phyloP scores from a whole-genome alignment of 768 basidiomycete species.

The Dendrothele bispora region DNA sequence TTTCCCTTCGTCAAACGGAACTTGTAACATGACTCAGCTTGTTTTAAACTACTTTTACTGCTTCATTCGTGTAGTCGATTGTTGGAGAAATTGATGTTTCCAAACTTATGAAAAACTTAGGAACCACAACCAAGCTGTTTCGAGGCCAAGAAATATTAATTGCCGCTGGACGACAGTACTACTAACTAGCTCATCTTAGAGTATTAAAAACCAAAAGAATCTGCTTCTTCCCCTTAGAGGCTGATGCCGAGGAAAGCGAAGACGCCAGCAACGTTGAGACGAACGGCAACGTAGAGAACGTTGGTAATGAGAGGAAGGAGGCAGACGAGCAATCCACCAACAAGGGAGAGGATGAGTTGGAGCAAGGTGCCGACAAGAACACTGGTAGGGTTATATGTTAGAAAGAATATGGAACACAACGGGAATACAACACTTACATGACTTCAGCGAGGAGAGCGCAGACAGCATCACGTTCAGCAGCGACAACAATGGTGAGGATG shows the following conservation, averaged over 20 bases:
- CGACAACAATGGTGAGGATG: conserved; percentile 3
- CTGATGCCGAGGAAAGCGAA: conserved; percentile 1
- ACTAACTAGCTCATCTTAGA: too few relatives aligned
- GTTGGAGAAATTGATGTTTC: too few relatives aligned
- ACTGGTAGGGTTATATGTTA: neutral
- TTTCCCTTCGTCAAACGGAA: too few relatives aligned
- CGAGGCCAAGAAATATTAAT: too few relatives aligned
- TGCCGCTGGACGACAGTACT: too few relatives aligned
- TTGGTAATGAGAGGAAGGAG: conserved; percentile 8
- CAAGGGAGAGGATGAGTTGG: conserved; percentile 6
- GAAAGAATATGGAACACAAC: neutral
- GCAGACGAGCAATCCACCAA: conserved; percentile 8
- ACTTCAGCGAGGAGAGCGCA: conserved; percentile 2
- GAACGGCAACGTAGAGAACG: conserved; percentile 4
- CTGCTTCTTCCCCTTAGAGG: too few relatives aligned
- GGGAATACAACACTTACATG: neutral
- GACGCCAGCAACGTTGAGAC: neutral
- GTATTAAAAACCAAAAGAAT: too few relatives aligned
- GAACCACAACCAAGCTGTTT: too few relatives aligned
- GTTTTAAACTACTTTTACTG: too few relatives aligned
- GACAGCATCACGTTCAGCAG: neutral
- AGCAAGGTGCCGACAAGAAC: conserved; percentile 8
- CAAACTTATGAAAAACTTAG: too few relatives aligned
- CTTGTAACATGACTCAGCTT: too few relatives aligned
- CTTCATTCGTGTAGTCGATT: too few relatives aligned